A percentile compares a stretch with the other conserved stretches of the same genome.
phyloP scores from a whole-genome alignment of 2,329 filamentous ascomycete genomes.

The Hypoxylon sp. region DNA sequence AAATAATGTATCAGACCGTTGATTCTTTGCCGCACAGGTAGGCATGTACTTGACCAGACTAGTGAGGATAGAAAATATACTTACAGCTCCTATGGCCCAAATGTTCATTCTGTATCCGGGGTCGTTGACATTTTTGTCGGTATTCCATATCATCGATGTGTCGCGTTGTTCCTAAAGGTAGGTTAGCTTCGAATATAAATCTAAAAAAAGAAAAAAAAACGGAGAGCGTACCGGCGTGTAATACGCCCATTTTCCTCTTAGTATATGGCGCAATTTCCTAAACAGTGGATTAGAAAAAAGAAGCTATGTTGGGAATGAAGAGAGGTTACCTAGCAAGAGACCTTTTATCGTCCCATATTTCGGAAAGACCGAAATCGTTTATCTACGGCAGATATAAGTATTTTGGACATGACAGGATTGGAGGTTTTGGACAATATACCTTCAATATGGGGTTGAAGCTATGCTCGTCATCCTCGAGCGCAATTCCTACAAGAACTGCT shows the following conservation, averaged over 20 bases:
- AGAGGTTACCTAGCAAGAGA: background rate
- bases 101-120: constrained; percentile 23
- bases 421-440: background rate
- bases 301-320: background rate
- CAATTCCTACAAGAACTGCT: constrained; percentile 13
- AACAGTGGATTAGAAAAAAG: background rate
- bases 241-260: background rate
- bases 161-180: constrained; percentile 14
- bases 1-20: no score
- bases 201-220: background rate
- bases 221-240: constrained; percentile 17
- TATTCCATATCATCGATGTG: background rate
- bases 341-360: background rate
- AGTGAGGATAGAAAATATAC: constrained; percentile 1
- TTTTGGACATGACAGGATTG: background rate
- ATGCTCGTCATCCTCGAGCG: constrained; percentile 4
- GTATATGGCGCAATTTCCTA: background rate
- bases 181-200: background rate
- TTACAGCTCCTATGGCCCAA: constrained; percentile 28
- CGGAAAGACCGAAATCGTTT: constrained; percentile 15
- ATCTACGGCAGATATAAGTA: constrained; percentile 12
- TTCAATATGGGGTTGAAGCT: background rate
- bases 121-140: no score
- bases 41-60: no score
- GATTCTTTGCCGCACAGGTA: no score